Percentiles rank a stretch among this genome's conserved stretches.
Evolutionary conservation across 805 yeast genomes (phyloP).

Genomic region (Barnettozyma botsteinii): DNA sequence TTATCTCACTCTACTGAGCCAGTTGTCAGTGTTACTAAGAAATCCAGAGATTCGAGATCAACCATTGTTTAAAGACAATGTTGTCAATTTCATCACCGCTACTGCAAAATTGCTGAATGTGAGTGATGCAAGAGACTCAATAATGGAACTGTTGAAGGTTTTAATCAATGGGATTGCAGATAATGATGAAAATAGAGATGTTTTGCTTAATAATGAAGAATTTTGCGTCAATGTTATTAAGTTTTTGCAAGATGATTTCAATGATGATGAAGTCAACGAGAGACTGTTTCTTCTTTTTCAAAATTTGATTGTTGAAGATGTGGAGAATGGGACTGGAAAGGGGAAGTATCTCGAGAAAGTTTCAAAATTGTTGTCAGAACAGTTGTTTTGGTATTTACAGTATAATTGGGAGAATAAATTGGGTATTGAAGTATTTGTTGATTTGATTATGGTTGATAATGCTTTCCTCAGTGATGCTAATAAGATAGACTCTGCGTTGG

Average conservation of each 20-base stretch:
- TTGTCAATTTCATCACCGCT: slow-evolving; percentile 13
- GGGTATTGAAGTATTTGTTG: slow-evolving; percentile 2
- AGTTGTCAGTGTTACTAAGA: slow-evolving; percentile 21
- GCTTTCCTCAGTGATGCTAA: slow-evolving; percentile 3
- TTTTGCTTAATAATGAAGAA: slow-evolving; percentile 4
- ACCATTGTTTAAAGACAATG: slow-evolving; percentile 11
- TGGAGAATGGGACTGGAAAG: slow-evolving; percentile 2
- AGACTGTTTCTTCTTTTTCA: slow-evolving; percentile 14
- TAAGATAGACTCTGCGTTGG: slow-evolving; percentile 9
- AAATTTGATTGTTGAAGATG: slow-evolving; percentile 18
- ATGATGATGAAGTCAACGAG: slow-evolving; percentile 20
- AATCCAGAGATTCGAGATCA: slow-evolving; percentile 15
- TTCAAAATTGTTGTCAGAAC: slow-evolving; percentile 10
- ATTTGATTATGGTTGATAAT: background rate
- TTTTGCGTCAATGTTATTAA: slow-evolving; percentile 10
- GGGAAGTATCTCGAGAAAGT: slow-evolving; percentile 9
- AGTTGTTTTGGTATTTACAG: slow-evolving; percentile 10
- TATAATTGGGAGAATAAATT: slow-evolving; percentile 3
- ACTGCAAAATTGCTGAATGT: slow-evolving; percentile 8
- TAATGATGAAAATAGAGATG: slow-evolving; percentile 18
- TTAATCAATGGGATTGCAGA: slow-evolving; percentile 26
- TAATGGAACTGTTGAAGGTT: slow-evolving; percentile 20
- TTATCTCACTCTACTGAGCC: slow-evolving; percentile 19
- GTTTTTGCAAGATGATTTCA: slow-evolving; percentile 16
- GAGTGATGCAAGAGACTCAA: slow-evolving; percentile 5